phyloP scores from a whole-genome alignment of 1,284 basidiomycete species.

The Pseudozyma tsukubaensis region DNA sequence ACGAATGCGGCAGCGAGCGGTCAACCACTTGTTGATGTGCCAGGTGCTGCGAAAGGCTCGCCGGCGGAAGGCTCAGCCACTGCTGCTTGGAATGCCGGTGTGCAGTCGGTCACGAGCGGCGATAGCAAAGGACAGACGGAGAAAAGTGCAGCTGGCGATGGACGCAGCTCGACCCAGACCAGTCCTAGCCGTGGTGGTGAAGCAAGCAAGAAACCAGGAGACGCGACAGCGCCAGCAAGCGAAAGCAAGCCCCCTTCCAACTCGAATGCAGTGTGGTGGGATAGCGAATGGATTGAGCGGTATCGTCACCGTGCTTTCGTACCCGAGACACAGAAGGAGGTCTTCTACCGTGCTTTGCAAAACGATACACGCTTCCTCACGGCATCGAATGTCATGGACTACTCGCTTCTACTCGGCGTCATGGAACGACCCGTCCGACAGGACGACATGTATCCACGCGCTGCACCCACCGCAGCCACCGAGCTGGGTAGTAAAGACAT shows the following conservation, averaged over 20 bases:
- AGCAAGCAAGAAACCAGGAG: conserved; percentile 1
- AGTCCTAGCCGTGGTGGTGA: conserved; percentile 11
- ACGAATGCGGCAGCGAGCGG: conserved; percentile 17
- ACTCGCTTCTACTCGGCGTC: conserved; percentile 62
- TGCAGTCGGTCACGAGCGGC: conserved; percentile 9
- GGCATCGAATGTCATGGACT: conserved; percentile 63
- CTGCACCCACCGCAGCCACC: conserved; percentile 13
- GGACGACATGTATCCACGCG: conserved; percentile 41
- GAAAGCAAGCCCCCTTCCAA: conserved; percentile 15
- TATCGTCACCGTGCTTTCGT: conserved; percentile 54
- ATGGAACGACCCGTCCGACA: conserved; percentile 40
- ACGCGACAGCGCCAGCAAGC: background rate
- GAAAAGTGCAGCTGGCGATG: background rate
- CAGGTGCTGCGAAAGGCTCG: conserved; percentile 28
- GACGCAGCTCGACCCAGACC: conserved; percentile 4
- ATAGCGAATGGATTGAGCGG: conserved; percentile 52
- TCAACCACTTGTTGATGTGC: conserved; percentile 27
- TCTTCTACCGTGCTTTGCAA: conserved; percentile 51
- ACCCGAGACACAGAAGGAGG: conserved; percentile 51
- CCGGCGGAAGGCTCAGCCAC: conserved; percentile 24
- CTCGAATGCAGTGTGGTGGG: conserved; percentile 52
- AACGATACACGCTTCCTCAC: conserved; percentile 62
- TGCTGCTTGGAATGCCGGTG: conserved; percentile 22
- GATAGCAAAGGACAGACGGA: background rate
- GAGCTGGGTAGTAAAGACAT: background rate